phyloP scores from a whole-genome alignment of 1,284 basidiomycete genomes.

The Ganoderma meredithae region DNA sequence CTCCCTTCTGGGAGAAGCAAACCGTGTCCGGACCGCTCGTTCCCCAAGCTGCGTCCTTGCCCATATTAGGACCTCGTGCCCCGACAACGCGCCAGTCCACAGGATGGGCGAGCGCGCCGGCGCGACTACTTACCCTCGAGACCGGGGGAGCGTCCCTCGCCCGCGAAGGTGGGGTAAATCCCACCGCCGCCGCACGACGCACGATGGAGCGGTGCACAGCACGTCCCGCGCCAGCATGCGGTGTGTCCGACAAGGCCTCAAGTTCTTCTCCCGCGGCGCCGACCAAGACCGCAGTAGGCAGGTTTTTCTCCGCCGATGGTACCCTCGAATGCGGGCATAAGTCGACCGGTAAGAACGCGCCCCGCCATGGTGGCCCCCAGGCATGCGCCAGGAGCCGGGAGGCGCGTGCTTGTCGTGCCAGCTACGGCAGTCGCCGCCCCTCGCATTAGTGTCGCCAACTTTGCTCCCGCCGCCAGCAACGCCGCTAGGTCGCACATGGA shows the following conservation, averaged over 20 bases:
- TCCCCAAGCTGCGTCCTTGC: neutral
- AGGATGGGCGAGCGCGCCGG: neutral
- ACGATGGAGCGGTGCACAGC: conserved; percentile 14
- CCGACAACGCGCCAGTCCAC: neutral
- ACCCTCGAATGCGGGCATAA: conserved; percentile 30
- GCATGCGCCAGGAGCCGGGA: neutral
- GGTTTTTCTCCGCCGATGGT: conserved; percentile 26
- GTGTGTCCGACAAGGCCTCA: conserved; percentile 10
- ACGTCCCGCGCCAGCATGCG: conserved; percentile 14
- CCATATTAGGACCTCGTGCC: neutral
- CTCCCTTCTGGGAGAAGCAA: conserved; percentile 4
- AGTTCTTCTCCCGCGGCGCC: conserved; percentile 29
- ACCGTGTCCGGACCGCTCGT: neutral
- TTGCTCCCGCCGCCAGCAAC: conserved; percentile 23
- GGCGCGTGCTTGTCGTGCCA: conserved; percentile 14
- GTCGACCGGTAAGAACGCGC: conserved; percentile 23
- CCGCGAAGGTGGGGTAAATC: neutral
- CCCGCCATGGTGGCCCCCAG: neutral
- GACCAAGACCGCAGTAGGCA: conserved; percentile 21
- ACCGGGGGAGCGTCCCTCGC: neutral
- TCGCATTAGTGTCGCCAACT: conserved; percentile 21
- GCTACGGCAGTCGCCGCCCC: conserved; percentile 23
- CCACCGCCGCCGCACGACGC: neutral
- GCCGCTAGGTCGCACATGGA: conserved; percentile 5
- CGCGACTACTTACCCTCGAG: neutral